Base-by-base conservation (phyloP, 2,329 filamentous ascomycete genomes). In the Cercospora nicotianae region DNA sequence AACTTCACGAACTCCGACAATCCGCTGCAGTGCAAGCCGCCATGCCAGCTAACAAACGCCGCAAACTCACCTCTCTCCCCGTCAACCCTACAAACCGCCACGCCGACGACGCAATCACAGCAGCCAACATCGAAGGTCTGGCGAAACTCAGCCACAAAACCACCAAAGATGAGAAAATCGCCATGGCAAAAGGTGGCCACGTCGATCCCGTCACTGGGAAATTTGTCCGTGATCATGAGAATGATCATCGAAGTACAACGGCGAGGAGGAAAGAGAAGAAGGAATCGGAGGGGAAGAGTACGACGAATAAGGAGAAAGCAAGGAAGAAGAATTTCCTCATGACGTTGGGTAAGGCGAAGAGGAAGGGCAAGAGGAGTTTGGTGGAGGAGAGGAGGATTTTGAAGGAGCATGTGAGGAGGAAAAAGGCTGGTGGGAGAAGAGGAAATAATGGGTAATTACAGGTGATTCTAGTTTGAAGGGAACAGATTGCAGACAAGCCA, bases 321-420 rank as follows among this genome's bases (percentile, higher is more conserved):
- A 86, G 94, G 74, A 93, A 92, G 86, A 99, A 99, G 91, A 99
- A 99, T 81, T 96, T 99, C 82, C 79, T 99, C 75, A 99, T 99
- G 95, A 98, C 94, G 45, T 82, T 99, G 68, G 92, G 94, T 67
- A 98, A 99, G 85, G 95, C 95, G 10, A 96, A 95, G 85, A 87
- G 87, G 73, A 99, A 98, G 86, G 91, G 95, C 77, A 97, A 97
- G 89, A 87, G 94, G 77, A 97, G 93, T 87, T 83, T 99, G 80
- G 88, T 92, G 12, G 90, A 97, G 81, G 93, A 93, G 71, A 88
- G 87, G 77, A 93, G 90, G 82, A 88, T 93, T 39, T 81, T 98
- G 72, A 90, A 87, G 78, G 91, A 89, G 2, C 94, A 98, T 80
- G 86, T 94, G 30, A 89, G 94, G 66, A 87, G 94, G 78, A 89